phyloP scores from a whole-genome alignment of 2,329 filamentous ascomycete species.

The Scedosporium aurantiacum region DNA sequence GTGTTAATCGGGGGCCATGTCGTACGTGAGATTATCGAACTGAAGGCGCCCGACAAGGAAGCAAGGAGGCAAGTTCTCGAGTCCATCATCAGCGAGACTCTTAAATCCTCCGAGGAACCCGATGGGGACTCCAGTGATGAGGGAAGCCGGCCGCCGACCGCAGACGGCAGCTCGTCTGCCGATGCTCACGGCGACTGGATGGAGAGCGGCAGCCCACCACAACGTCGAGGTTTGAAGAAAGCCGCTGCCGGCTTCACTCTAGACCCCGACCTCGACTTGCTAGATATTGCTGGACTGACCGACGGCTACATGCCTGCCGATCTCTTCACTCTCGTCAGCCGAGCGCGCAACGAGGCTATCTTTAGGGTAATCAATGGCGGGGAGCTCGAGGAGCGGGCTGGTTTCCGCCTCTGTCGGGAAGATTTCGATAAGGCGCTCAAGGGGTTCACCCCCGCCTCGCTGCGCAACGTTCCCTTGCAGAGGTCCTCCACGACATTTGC shows the following conservation, averaged over 20 bases:
- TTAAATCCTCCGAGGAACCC: conserved; percentile 25
- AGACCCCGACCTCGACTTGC: conserved; percentile 70
- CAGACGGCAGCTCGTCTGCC: conserved; percentile 35
- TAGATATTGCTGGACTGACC: conserved; percentile 86
- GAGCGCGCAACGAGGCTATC: conserved; percentile 83
- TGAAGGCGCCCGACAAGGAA: conserved; percentile 91
- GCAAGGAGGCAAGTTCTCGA: conserved; percentile 75
- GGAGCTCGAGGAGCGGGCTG: conserved; percentile 31
- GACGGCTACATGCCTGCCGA: conserved; percentile 98
- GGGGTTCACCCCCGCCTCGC: conserved; percentile 88
- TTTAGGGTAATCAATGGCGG: conserved; percentile 63
- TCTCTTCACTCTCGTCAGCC: conserved; percentile 70
- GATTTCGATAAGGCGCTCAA: conserved; percentile 81
- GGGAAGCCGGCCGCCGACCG: conserved; percentile 46
- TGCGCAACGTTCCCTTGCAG: conserved; percentile 89
- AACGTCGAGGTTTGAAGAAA: conserved; percentile 23
- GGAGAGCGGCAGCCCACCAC: conserved; percentile 54
- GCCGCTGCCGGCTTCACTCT: conserved; percentile 56
- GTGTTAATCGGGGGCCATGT: conserved; percentile 86
- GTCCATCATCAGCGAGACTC: conserved; percentile 53
- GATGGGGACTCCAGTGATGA: conserved; percentile 24
- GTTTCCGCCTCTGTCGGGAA: conserved; percentile 53
- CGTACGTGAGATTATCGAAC: conserved; percentile 76
- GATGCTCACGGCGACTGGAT: conserved; percentile 61
- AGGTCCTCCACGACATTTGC: conserved; percentile 87